A percentile compares a stretch with the other conserved stretches of the same genome.
These are phyloP conservation scores for Sordariomycetes sp. DNA, from an alignment of 2,329 filamentous ascomycete species.

Conservation along the genomic window DNA sequence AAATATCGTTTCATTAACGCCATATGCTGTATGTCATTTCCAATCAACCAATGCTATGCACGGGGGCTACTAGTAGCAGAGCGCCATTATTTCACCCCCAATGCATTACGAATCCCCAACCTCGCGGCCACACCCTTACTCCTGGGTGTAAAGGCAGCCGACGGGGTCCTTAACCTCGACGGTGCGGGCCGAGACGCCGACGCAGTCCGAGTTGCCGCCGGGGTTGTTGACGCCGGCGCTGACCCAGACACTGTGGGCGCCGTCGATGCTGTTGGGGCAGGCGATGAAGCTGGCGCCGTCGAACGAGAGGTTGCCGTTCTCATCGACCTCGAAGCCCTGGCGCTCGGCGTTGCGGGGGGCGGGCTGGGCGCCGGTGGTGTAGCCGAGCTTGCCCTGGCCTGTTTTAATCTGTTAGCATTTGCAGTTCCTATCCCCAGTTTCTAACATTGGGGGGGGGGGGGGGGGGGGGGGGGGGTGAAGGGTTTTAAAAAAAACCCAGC, in stretches of 20 bases:
- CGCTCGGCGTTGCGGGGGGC: constrained; percentile 27
- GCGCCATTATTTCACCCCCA: too few relatives aligned
- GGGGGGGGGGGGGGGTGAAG: too few relatives aligned
- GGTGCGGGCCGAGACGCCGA: constrained; percentile 19
- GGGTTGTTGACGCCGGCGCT: constrained; percentile 17
- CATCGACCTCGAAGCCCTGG: constrained; percentile 30
- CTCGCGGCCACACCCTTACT: too few relatives aligned
- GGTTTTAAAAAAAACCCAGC: too few relatives aligned
- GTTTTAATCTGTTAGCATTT: constrained; percentile 3
- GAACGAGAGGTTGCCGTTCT: constrained; percentile 29
- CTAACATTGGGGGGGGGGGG: background rate
- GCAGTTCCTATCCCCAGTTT: background rate
- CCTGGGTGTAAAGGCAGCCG: constrained; percentile 22
- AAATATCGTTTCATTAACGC: too few relatives aligned
- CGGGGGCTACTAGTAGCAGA: too few relatives aligned
- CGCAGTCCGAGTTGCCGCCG: constrained; percentile 20
- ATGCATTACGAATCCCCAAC: too few relatives aligned
- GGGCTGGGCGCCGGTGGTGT: constrained; percentile 29
- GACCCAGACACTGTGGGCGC: constrained; percentile 27
- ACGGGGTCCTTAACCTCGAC: constrained; percentile 15
- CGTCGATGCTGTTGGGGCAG: constrained; percentile 32
- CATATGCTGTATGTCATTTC: too few relatives aligned
- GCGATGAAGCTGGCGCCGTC: constrained; percentile 30
- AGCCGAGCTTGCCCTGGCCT: constrained; percentile 40
- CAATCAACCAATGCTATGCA: too few relatives aligned